Base-by-base conservation (phyloP, 768 basidiomycete genomes). In the Mycena venus region DNA sequence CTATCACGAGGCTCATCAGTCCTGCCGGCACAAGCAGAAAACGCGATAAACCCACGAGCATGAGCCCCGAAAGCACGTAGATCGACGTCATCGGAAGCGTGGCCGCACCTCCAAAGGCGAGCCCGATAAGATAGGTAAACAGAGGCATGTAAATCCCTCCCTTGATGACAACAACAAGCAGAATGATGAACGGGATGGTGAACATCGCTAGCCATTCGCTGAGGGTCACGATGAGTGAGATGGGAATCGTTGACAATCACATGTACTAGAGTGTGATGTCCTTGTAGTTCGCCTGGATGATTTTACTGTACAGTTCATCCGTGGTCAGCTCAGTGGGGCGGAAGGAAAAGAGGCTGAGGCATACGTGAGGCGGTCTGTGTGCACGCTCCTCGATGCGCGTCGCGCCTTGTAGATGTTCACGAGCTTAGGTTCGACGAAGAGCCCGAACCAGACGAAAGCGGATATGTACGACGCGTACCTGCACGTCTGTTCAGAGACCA, bases 401-500 rank as follows among this genome's bases (percentile, higher is more conserved):
- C 36, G 34, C 17, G 70, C 61, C 10, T 58, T 64, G 36, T 31
- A 55, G 36, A 64, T 44, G 12, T 29, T 4, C 31, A 58, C 4
- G 25, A 71, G 34, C 40, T 71, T 40, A 1, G 70, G 70, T 2
- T 62, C 62, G 14, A 44, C 51, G 25, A 71, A 71, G 2, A 71
- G 62, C 9, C 34, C 70, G 21, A 71, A 42, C 70, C 70, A 71
- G 1, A 71, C 62, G 21, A 71, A 71, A 12, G 70, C 34, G 23
- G 70, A 71, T 27, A 71, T 38, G 38, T 42, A 71, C 25, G 70
- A 40, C 3, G 70, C 61, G 31, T 71, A 71, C 40, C 59, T 56
- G 31, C 34, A 15, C 4, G 1, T 3, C 42, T 2, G n/a, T 47
- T 21, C n/a, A 9, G 5, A 19, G 21, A 29, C 55, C 14, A 6